Base-by-base conservation (phyloP, 2,329 filamentous ascomycete species). In the Epicoccum sorghinum region DNA sequence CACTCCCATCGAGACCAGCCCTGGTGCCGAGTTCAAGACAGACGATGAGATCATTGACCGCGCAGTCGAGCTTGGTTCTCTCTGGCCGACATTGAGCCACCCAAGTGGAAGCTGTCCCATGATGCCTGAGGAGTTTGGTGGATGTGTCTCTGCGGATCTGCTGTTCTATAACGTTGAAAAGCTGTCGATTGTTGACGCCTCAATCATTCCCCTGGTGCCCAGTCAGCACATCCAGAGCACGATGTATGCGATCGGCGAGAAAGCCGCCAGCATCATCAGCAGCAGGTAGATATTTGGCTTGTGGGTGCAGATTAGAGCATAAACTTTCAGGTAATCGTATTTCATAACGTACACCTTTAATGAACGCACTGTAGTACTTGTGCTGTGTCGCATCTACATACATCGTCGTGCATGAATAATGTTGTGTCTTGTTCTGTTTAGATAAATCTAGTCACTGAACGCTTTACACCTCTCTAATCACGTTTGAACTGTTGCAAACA, bases 201-300 rank as follows among this genome's bases (percentile, higher is more conserved):
- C 63, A 1, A 68, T 73, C 5, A 49, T 73, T 13, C 70, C 70
- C n/a, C 51, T 73, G 9, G 61, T 71, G 33, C 69, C 70, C 2
- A 58, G 57, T 4, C 65, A 67, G 53, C 69, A 72, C 43, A 63
- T 72, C n/a, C 70, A 73, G 45, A 57, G 68, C 2, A 70, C 68
- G 0, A 67, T 72, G 57, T 74, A 72, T 51, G 70, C 67, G 25
- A 52, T 74, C 22, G 66, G 65, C 9, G 71, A 73, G 58, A 74
- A 71, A 57, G 71, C 70, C 42, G 69, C 63, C 7, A 49, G 68
- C 43, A 62, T 73, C 2, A 72, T 74, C 23, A 69, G 62, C 46
- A 60, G 52, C n/a, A 60, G 61, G 33, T 29, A 29, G 27, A 29
- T 7, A 1, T 9, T 29, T 7, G 27, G 27, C 27, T 6, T 3